phyloP scores from a whole-genome alignment of 495 filamentous ascomycete species.

The Penicillium waksmanii region DNA sequence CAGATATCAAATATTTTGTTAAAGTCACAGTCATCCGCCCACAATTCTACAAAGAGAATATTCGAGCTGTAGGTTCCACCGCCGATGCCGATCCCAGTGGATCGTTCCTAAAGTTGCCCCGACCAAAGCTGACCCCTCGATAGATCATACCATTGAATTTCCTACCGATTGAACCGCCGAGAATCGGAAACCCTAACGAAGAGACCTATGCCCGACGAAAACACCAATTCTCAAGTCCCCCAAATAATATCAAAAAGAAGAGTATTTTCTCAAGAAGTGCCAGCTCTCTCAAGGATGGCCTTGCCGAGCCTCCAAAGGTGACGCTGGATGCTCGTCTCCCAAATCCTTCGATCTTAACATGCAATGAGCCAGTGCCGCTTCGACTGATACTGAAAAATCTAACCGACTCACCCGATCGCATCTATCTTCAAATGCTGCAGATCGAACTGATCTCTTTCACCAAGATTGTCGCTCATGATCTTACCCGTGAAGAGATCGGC shows the following conservation, averaged over 20 bases:
- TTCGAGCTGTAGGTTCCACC: constrained; percentile 57
- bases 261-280: constrained; percentile 57
- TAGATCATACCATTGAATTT: constrained; percentile 73
- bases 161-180: constrained; percentile 88
- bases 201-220: constrained; percentile 84
- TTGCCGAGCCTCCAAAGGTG: constrained; percentile 51
- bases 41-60: constrained; percentile 84
- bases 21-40: constrained; percentile 88
- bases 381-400: constrained; percentile 76
- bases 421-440: constrained; percentile 79
- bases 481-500: constrained; percentile 63
- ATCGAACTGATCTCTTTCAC: constrained; percentile 82
- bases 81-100: too few relatives aligned
- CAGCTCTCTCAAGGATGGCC: constrained; percentile 24
- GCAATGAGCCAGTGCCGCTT: constrained; percentile 81
- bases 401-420: constrained; percentile 60
- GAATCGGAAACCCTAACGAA: constrained; percentile 63
- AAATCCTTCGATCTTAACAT: constrained; percentile 86
- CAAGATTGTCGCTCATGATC: constrained; percentile 71
- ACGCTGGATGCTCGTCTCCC: constrained; percentile 81
- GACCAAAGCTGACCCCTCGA: not conserved
- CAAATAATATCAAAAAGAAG: constrained; percentile 48
- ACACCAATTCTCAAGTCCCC: constrained; percentile 68
- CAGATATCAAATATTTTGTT: constrained; percentile 89
- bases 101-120: not conserved